phyloP scores from a whole-genome alignment of 176 grass and related monocot species.

The Lolium rigidum region DNA sequence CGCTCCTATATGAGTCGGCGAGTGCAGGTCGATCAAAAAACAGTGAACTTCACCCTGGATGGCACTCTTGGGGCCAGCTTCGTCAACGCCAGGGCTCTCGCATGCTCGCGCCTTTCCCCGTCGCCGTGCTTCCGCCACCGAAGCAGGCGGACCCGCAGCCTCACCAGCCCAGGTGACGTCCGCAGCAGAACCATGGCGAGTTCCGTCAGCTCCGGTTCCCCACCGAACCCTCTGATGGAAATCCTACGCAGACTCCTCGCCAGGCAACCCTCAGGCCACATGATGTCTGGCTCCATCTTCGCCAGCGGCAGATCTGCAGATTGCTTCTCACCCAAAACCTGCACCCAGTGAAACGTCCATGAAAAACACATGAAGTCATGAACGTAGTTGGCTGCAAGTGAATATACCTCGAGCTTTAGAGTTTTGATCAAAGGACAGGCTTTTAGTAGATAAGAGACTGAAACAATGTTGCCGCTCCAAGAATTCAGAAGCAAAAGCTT shows the following conservation, averaged over 20 bases:
- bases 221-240: not conserved
- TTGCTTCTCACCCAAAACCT: not conserved
- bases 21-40: not conserved
- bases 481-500: not conserved
- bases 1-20: no score
- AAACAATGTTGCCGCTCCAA: not conserved
- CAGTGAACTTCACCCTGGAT: not conserved
- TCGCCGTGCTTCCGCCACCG: not conserved
- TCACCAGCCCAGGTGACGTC: not conserved
- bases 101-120: not conserved
- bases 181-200: not conserved
- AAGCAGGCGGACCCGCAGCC: not conserved
- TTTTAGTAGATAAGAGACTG: not conserved
- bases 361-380: not conserved
- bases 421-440: not conserved
- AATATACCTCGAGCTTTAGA: not conserved
- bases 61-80: not conserved
- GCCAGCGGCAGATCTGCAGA: not conserved
- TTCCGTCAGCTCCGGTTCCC: not conserved
- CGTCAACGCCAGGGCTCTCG: not conserved
- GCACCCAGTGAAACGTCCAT: not conserved
- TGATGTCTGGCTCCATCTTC: not conserved
- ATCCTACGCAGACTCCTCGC: not conserved
- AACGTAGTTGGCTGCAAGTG: not conserved
- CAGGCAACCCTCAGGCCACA: not conserved